These are phyloP conservation scores for Ballota nigra DNA, from an alignment of 257 asterid genomes.

Conservation along the genomic window DNA sequence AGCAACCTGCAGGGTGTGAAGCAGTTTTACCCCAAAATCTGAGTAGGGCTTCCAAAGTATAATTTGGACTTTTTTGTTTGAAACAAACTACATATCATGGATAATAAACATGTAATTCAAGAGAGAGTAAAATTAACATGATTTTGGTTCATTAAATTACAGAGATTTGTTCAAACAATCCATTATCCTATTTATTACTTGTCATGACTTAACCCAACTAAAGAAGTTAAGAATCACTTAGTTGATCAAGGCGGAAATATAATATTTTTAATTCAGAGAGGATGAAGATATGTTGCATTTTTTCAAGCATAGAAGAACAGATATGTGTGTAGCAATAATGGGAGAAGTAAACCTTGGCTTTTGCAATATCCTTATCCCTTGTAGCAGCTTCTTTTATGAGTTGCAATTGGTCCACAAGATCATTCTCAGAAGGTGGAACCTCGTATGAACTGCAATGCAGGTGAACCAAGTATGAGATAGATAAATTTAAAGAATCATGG, in stretches of 20 bases:
- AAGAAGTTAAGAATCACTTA: neutral
- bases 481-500: neutral
- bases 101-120: neutral
- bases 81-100: neutral
- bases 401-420: conserved; percentile 53
- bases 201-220: neutral
- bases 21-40: neutral
- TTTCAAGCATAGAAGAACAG: neutral
- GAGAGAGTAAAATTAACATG: neutral
- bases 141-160: neutral
- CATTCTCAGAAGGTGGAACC: conserved; percentile 55
- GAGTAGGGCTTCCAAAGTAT: neutral
- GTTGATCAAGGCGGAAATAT: neutral
- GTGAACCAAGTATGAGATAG: conserved; percentile 15
- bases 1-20: neutral
- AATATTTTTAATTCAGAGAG: neutral
- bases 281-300: neutral
- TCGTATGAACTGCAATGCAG: conserved; percentile 46
- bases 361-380: conserved; percentile 55
- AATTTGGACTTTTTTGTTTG: neutral
- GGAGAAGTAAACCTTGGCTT: conserved; percentile 44
- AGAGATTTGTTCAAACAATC: neutral
- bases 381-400: conserved; percentile 43
- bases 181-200: neutral
- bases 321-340: conserved; percentile 1